Evolutionary conservation across 495 filamentous ascomycete genomes (phyloP), one percentile per base, ranked within the genome.

Genomic region (Neurospora sp.): DNA sequence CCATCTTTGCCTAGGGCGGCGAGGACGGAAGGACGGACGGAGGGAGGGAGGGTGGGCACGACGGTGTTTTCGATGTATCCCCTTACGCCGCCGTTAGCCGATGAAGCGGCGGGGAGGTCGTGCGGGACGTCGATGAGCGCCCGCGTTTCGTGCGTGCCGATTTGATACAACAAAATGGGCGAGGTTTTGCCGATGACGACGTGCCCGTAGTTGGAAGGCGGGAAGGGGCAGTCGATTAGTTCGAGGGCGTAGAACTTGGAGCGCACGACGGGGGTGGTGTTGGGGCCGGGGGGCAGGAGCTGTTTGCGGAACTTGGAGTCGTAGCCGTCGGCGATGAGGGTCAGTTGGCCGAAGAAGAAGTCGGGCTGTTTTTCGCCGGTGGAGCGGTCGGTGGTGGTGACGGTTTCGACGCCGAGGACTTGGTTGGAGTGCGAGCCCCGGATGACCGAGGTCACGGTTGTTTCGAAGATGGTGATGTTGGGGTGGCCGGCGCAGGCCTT

Each of bases 141-240:
- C 66, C 96, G 89, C 5, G 96, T 99, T 82, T 98, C 96, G 84
- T 92, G 93, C 15, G 93, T 92, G 77, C 96, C 95, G 82, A 99
- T 99, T 83, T 98, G 96, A 85, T 99, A 99, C 73, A 99, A 88
- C 24, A 99, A 90, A 62, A 97, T 90, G 1, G 95, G 95, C 6
- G 90, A 88, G 39, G 88, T 86, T 71, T 92, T 89, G 73, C 92
- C 91, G 72, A 99, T 90, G 43, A 98, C 84, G 70, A 99, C 95
- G 80, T 97, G 95, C 21, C 96, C 96, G 81, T 92, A 91, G 74
- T 87, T 81, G 4, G 91, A 89, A 31, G 82, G 82, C 5, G 94
- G 93, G 3, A 98, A 88, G 21, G 88, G 84, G 38, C 91, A 92
- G 80, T 99, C 95, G 78, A 94, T 92, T 37, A 99, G 87, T 80